Percentiles rank a stretch among this genome's conserved stretches.
phyloP scores from a whole-genome alignment of 1,284 basidiomycete genomes.

The Cryptococcus sp. region DNA sequence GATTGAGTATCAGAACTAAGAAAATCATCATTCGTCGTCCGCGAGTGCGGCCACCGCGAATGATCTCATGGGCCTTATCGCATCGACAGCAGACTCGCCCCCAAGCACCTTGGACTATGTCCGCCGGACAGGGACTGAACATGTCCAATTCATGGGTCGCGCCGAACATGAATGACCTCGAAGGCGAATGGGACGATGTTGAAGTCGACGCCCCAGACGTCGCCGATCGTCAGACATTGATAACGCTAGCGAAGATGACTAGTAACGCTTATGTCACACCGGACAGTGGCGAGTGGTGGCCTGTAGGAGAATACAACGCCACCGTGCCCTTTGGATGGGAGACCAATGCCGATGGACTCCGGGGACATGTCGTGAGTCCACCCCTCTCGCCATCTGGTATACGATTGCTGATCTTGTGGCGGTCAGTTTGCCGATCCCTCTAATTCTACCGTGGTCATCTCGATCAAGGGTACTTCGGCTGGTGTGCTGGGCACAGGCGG shows the following conservation, averaged over 20 bases:
- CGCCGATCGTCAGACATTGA: slow-evolving; percentile 71
- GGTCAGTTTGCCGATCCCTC: slow-evolving; percentile 71
- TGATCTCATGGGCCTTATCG: slow-evolving; percentile 43
- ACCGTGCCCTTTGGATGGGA: slow-evolving; percentile 92
- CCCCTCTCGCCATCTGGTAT: not conserved
- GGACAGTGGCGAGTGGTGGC: slow-evolving; percentile 72
- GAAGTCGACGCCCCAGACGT: slow-evolving; percentile 62
- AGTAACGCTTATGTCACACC: slow-evolving; percentile 80
- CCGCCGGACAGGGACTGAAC: not conserved
- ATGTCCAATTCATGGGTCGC: slow-evolving; percentile 26
- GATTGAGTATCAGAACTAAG: slow-evolving; percentile 36
- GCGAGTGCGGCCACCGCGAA: slow-evolving; percentile 35
- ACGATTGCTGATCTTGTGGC: not conserved
- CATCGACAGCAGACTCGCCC: slow-evolving; percentile 13
- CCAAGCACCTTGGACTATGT: not conserved
- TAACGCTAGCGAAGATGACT: slow-evolving; percentile 89
- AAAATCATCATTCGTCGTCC: slow-evolving; percentile 42
- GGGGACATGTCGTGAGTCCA: slow-evolving; percentile 71
- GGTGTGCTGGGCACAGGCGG: slow-evolving; percentile 76
- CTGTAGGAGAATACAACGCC: slow-evolving; percentile 64
- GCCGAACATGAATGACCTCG: slow-evolving; percentile 29
- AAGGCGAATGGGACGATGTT: slow-evolving; percentile 56
- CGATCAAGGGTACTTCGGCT: slow-evolving; percentile 92
- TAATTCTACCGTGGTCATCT: slow-evolving; percentile 82
- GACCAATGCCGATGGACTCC: slow-evolving; percentile 77